Percentiles rank a stretch among this genome's conserved stretches.
phyloP scores from a whole-genome alignment of 2,329 filamentous ascomycete genomes.

The Myotisia sp. region DNA sequence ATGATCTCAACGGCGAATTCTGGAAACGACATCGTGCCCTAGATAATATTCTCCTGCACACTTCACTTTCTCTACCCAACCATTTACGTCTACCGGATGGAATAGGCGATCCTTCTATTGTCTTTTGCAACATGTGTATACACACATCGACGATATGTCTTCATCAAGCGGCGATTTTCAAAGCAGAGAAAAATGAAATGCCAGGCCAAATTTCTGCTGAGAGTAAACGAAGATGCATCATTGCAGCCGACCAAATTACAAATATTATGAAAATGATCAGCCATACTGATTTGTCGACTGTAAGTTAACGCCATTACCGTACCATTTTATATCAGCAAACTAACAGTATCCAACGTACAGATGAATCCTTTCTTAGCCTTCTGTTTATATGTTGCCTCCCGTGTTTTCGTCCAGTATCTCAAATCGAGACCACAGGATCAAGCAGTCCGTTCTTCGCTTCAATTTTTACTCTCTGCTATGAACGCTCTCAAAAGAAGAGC shows the following conservation, averaged over 20 bases:
- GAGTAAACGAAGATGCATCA: conserved; percentile 84
- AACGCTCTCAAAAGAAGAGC: conserved; percentile 76
- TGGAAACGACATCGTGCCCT: conserved; percentile 86
- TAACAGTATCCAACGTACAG: conserved; percentile 34
- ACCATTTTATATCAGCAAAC: conserved; percentile 3
- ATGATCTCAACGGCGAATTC: conserved; percentile 82
- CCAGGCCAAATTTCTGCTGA: conserved; percentile 66
- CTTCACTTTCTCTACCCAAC: conserved; percentile 65
- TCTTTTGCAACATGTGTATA: conserved; percentile 94
- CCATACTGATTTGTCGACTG: conserved; percentile 68
- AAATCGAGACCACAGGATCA: conserved; percentile 78
- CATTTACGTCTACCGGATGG: conserved; percentile 66
- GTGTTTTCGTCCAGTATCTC: conserved; percentile 93
- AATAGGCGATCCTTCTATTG: conserved; percentile 63
- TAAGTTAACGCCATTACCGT: conserved; percentile 35
- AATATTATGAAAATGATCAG: conserved; percentile 92
- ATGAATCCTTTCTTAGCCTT: conserved; percentile 95
- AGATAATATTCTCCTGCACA: conserved; percentile 82
- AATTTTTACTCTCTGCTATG: conserved; percentile 83
- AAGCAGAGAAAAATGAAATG: conserved; percentile 77
- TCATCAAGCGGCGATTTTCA: conserved; percentile 97
- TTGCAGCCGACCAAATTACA: conserved; percentile 83
- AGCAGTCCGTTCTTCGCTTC: conserved; percentile 64
- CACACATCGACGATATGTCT: conserved; percentile 93
- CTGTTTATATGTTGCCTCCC: conserved; percentile 85